These are phyloP conservation scores for Phaeophleospora eucalypticola DNA, from an alignment of 2,329 filamentous ascomycete genomes.

Conservation along the genomic window DNA sequence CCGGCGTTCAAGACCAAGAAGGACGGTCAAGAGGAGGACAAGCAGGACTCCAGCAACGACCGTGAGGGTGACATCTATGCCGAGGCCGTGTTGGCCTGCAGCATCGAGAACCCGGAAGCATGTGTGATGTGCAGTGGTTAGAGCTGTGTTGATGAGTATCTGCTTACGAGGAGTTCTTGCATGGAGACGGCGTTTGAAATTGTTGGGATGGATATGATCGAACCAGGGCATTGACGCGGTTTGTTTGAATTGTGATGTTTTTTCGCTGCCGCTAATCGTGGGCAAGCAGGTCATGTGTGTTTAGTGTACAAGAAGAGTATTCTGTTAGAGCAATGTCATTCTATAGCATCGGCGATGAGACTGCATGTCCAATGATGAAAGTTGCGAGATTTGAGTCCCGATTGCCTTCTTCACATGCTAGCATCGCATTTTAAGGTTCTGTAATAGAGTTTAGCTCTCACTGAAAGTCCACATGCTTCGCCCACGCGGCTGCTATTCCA, in stretches of 20 bases:
- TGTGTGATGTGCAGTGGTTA: slow-evolving; percentile 97
- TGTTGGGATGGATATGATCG: slow-evolving; percentile 10
- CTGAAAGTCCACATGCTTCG: too few species aligned
- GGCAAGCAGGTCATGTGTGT: slow-evolving; percentile 17
- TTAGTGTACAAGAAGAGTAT: slow-evolving; percentile 17
- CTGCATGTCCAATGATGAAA: too few species aligned
- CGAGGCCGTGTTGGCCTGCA: slow-evolving; percentile 85
- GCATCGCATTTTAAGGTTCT: too few species aligned
- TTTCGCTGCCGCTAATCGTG: slow-evolving; percentile 24
- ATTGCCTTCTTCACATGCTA: too few species aligned
- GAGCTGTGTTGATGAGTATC: slow-evolving; percentile 1
- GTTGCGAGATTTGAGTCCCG: too few species aligned
- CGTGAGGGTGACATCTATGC: slow-evolving; percentile 93
- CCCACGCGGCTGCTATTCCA: too few species aligned
- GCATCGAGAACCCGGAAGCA: slow-evolving; percentile 92
- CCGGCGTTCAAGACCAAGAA: slow-evolving; percentile 45
- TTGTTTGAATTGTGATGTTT: slow-evolving; percentile 6
- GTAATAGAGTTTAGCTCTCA: too few species aligned
- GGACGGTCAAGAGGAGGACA: slow-evolving; percentile 68
- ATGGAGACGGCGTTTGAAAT: slow-evolving; percentile 14
- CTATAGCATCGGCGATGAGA: too few species aligned
- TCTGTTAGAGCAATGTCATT: not conserved
- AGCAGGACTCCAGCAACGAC: slow-evolving; percentile 64
- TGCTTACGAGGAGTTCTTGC: slow-evolving; percentile 6
- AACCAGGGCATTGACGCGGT: slow-evolving; percentile 4